These are phyloP conservation scores for Lagenidium giganteum DNA, from an alignment of 352 stramenopile genomes.

Conservation along the genomic window DNA sequence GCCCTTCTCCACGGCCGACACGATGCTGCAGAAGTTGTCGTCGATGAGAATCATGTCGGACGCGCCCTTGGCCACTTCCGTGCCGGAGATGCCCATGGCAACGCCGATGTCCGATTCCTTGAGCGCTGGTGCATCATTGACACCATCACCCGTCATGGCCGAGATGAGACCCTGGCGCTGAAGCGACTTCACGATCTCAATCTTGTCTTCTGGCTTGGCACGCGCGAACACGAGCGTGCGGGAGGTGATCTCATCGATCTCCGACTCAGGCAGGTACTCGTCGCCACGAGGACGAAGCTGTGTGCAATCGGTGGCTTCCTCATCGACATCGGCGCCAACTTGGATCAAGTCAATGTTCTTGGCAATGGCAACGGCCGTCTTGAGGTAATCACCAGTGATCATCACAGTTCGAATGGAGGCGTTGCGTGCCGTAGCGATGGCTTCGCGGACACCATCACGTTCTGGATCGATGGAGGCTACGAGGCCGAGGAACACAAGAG, in stretches of 20 bases:
- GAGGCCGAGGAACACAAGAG: slow-evolving; percentile 90
- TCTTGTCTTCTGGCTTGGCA: slow-evolving; percentile 94
- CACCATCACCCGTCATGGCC: slow-evolving; percentile 97
- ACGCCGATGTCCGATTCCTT: slow-evolving; percentile 96
- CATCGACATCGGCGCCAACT: slow-evolving; percentile 43
- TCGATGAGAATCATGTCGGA: slow-evolving; percentile 98
- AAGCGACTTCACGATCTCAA: slow-evolving; percentile 94
- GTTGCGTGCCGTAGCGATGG: slow-evolving; percentile 37
- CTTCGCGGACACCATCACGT: slow-evolving; percentile 51
- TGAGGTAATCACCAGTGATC: slow-evolving; percentile 94
- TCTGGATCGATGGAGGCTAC: slow-evolving; percentile 89
- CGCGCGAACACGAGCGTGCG: slow-evolving; percentile 91
- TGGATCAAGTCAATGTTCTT: slow-evolving; percentile 91
- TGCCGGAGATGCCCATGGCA: slow-evolving; percentile 97
- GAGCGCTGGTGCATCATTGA: slow-evolving; percentile 97
- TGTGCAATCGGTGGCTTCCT: slow-evolving; percentile 73
- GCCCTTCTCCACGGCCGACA: slow-evolving; percentile 94
- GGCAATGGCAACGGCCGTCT: slow-evolving; percentile 93
- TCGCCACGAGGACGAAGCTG: slow-evolving; percentile 40
- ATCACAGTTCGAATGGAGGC: slow-evolving; percentile 83
- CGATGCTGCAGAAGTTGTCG: slow-evolving; percentile 98
- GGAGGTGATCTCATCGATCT: slow-evolving; percentile 87
- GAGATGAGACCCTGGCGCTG: slow-evolving; percentile 88
- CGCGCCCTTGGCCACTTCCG: slow-evolving; percentile 97
- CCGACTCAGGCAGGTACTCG: slow-evolving; percentile 52